phyloP scores from a whole-genome alignment of 768 basidiomycete genomes.

The Phaeotremella skinneri region DNA sequence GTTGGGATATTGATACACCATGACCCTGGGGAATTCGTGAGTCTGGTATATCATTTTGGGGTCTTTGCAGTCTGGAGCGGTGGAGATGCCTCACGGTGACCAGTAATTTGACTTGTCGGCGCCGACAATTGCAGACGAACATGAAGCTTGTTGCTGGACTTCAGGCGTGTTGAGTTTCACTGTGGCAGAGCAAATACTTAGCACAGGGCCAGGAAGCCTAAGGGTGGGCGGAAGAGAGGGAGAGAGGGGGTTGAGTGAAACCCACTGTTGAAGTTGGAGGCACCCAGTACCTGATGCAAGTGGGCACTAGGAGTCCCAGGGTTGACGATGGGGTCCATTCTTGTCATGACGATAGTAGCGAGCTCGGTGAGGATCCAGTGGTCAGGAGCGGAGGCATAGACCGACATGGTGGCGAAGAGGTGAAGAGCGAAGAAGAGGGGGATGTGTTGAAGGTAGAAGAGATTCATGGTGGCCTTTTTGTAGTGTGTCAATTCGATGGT shows the following conservation, averaged over 20 bases:
- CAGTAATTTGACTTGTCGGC: constrained; percentile 44
- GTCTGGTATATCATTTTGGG: not conserved
- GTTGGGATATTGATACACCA: constrained; percentile 42
- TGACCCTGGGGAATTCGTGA: constrained; percentile 14
- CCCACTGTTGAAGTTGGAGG: constrained; percentile 37
- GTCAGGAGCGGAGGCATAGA: constrained; percentile 3
- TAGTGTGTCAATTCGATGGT: not conserved
- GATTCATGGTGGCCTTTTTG: not conserved
- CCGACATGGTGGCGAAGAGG: not conserved
- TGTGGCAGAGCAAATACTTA: no score
- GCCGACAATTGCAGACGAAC: constrained; percentile 34
- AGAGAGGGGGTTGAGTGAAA: not conserved
- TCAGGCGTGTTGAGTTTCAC: constrained; percentile 19
- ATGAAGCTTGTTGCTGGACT: constrained; percentile 28
- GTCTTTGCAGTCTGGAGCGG: constrained; percentile 10
- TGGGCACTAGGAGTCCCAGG: constrained; percentile 40
- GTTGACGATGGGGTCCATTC: constrained; percentile 51
- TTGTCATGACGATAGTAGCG: constrained; percentile 27
- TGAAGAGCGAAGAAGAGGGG: constrained; percentile 7
- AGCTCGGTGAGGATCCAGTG: constrained; percentile 33
- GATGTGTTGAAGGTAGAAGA: not conserved
- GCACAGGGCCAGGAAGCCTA: not conserved
- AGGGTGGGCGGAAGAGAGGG: not conserved
- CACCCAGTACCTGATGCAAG: constrained; percentile 49
- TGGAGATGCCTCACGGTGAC: constrained; percentile 31